Base-by-base conservation (phyloP, 2,329 filamentous ascomycete species). In the Exophiala calicioides region DNA sequence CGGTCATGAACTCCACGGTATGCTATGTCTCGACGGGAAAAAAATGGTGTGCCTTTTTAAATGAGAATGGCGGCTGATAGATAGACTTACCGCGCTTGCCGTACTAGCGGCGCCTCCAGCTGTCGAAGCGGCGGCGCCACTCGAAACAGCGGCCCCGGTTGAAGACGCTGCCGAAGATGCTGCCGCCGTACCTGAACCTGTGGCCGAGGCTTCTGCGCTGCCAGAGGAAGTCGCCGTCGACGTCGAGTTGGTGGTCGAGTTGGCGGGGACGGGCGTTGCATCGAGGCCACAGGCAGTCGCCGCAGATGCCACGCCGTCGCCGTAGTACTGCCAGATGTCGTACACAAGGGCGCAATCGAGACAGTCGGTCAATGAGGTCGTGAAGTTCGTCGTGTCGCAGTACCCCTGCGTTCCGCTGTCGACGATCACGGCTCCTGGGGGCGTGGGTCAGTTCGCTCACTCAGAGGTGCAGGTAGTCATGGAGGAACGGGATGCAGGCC, bases 301-400 rank as follows among this genome's bases (percentile, higher is more conserved):
- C 16, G 68, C 70, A 1, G 55, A 55, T 13, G 55, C 50, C 15
- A 76, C 66, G 7, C 64, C 60, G 13, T 55, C 45, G 12, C 70
- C 68, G 38, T 76, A 76, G 50, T 68, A 64, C 32, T 65, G 55
- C 72, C 72, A 75, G 54, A 76, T 71, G 21, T 73, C 60, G 41
- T 65, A 68, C 15, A 66, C 57, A 23, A 67, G 51, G 31, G 72
- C 72, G 47, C 73, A 76, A 35, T 69, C 59, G 20, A 76, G 64
- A 53, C 65, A 67, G 4, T 46, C 59, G 9, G 53, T 47, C n/a
- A 66, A 55, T 12, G 58, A 44, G 3, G 57, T 52, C 6, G 52
- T 62, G 53, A 59, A 62, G n/a, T 57, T 62, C 1, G 62, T 47
- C 32, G 57, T 56, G 19, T 57, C 41, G 50, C 62, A 67, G 47